Base-by-base conservation (phyloP, 2,329 filamentous ascomycete genomes). In the Pseudogymnoascus sp. region DNA sequence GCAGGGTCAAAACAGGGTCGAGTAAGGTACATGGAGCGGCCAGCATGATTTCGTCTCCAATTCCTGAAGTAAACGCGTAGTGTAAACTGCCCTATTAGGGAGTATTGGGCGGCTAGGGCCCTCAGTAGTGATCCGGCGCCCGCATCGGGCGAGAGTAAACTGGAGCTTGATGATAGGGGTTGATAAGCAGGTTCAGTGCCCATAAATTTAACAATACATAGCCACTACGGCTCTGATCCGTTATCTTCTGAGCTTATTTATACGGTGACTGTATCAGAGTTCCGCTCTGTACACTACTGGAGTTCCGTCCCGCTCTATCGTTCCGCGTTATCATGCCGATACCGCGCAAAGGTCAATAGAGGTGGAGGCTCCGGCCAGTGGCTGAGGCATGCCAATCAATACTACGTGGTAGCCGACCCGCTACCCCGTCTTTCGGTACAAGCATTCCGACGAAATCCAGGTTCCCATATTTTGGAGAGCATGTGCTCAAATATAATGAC, bases 401-500 rank as follows among this genome's bases (percentile, higher is more conserved):
- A n/a, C 11, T 54, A 54, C 47, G 47, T 54, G 29, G 47, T 54
- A 54, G 47, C 47, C 47, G 47, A 54, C 29, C 47, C 47, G 47
- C 6, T 54, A 50, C 47, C 47, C 47, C 29, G 10, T 54, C 10
- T 54, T 54, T 35, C 29, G 47, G 47, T 21, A 33, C 47, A 6
- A 54, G 29, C 9, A 10, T 21, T n/a, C 7, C 29, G n/a, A 17
- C 15, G 29, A 54, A 54, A 33, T 54, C 47, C 47, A 54, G 47
- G 47, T 33, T 5, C 47, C 9, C 9, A 21, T 33, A 17, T 17
- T 54, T 17, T 17, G 44, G 44, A 54, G 26, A 31, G 31, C 26
- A 54, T 33, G 44, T 54, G 26, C 8, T 31, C 44, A 54, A 54
- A 9, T 33, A 33, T 31, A 17, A 54, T 33, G 47, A 54, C 47